Evolutionary conservation across 164 flowering plant species (phyloP).

Genomic region (Sedum album): DNA sequence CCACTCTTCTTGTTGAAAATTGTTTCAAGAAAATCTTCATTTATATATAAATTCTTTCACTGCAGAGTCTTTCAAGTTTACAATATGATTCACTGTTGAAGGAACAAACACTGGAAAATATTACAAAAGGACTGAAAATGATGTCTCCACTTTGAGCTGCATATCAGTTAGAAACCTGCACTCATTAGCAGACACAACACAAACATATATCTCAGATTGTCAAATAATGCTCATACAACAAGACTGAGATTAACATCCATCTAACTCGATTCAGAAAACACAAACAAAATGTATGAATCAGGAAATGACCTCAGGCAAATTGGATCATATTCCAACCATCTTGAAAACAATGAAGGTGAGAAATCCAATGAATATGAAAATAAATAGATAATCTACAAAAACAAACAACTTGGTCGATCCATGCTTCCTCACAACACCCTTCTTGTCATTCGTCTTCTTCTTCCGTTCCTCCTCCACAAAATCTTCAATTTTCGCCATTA

Average conservation of each 20-base stretch:
- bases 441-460: slow-evolving; percentile 11
- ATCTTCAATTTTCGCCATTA: slow-evolving; percentile 39
- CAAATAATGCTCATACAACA: no score
- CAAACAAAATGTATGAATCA: background rate
- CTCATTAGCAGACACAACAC: no score
- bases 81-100: no score
- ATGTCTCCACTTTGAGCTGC: no score
- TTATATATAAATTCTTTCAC: no score
- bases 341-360: slow-evolving; percentile 45
- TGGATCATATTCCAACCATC: slow-evolving; percentile 33
- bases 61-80: no score
- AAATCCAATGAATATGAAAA: slow-evolving; percentile 47
- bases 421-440: slow-evolving; percentile 30
- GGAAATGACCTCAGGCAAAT: background rate
- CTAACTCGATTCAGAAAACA: background rate
- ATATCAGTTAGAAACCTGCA: no score
- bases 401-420: slow-evolving; percentile 58
- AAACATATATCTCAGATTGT: no score
- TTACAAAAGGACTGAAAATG: no score
- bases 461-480: slow-evolving; percentile 18
- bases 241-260: no score
- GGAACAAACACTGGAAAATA: no score
- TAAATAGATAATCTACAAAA: slow-evolving; percentile 54
- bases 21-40: background rate
- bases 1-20: slow-evolving; percentile 9